phyloP scores from a whole-genome alignment of 2,329 filamentous ascomycete genomes.

The Penicillium decumbens region DNA sequence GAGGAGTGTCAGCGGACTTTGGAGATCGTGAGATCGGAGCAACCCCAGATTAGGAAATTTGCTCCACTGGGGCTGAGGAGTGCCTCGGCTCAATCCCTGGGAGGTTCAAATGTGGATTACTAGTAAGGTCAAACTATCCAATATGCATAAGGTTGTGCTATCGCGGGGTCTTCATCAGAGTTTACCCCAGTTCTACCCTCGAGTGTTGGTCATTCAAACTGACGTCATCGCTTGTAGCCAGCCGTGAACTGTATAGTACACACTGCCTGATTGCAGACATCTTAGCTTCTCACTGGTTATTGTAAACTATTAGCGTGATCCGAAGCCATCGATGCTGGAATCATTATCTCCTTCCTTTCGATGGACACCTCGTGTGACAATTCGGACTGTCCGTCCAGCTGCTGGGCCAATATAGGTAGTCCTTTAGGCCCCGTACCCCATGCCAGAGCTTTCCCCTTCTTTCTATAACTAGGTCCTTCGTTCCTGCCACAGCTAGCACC shows the following conservation, averaged over 20 bases:
- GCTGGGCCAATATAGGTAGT: constrained; percentile 33
- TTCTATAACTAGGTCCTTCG: too few relatives aligned
- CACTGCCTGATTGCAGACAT: background rate
- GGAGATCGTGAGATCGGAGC: constrained; percentile 15
- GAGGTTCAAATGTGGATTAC: background rate
- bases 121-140: background rate
- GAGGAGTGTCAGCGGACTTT: background rate
- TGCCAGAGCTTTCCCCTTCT: constrained; percentile 53
- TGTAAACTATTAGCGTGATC: background rate
- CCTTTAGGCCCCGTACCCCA: constrained; percentile 61
- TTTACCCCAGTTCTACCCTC: background rate
- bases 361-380: background rate
- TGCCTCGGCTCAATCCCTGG: constrained; percentile 16
- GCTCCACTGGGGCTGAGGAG: constrained; percentile 11
- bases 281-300: background rate
- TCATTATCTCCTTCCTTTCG: background rate
- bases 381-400: background rate
- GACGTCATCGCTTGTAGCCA: background rate
- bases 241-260: background rate
- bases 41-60: constrained; percentile 25
- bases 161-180: background rate
- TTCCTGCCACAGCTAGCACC: too few relatives aligned
- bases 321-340: background rate
- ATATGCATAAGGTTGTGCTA: background rate
- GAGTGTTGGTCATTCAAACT: background rate